A percentile compares a stretch with the other conserved stretches of the same genome.
Evolutionary conservation across 345 rosid genomes (phyloP).

Genomic region (Populus deltoides): DNA sequence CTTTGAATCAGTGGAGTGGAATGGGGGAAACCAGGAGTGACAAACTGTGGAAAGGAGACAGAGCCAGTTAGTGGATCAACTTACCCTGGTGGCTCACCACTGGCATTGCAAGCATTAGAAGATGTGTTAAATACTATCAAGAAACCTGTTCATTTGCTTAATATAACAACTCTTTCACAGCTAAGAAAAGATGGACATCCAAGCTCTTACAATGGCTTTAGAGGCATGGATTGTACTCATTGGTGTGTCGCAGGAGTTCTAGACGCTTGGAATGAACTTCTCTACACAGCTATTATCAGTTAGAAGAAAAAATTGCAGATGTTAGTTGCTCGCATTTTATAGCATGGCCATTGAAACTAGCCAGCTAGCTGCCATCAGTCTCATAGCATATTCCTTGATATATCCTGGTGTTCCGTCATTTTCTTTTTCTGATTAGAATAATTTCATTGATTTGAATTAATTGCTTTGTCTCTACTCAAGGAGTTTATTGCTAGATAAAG

Average conservation of each 20-base stretch:
- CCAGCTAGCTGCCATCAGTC: neutral
- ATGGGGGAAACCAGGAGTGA: slow-evolving; percentile 54
- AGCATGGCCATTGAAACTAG: neutral
- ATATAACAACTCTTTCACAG: slow-evolving; percentile 62
- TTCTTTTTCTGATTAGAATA: neutral
- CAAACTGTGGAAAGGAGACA: slow-evolving; percentile 45
- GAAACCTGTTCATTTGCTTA: slow-evolving; percentile 54
- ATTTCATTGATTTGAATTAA: neutral
- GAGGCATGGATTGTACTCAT: slow-evolving; percentile 68
- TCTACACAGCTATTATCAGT: slow-evolving; percentile 37
- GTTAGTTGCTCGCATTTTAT: neutral
- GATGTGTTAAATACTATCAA: slow-evolving; percentile 35
- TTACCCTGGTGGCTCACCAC: slow-evolving; percentile 39
- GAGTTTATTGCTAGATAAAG: too few species aligned
- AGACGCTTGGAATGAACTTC: slow-evolving; percentile 62
- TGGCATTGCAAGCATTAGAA: slow-evolving; percentile 39
- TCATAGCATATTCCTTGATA: neutral
- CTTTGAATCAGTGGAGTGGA: slow-evolving; percentile 38
- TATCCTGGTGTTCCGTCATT: neutral
- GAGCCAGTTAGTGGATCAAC: slow-evolving; percentile 41
- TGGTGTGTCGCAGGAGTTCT: slow-evolving; percentile 72
- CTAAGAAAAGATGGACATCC: slow-evolving; percentile 77
- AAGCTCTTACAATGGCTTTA: slow-evolving; percentile 42
- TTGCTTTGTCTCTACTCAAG: neutral
- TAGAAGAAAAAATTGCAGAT: neutral